Evolutionary conservation across 2,329 filamentous ascomycete genomes (phyloP), one percentile per base, ranked within the genome.

Genomic region (Ophiostoma himal-ulmi): DNA sequence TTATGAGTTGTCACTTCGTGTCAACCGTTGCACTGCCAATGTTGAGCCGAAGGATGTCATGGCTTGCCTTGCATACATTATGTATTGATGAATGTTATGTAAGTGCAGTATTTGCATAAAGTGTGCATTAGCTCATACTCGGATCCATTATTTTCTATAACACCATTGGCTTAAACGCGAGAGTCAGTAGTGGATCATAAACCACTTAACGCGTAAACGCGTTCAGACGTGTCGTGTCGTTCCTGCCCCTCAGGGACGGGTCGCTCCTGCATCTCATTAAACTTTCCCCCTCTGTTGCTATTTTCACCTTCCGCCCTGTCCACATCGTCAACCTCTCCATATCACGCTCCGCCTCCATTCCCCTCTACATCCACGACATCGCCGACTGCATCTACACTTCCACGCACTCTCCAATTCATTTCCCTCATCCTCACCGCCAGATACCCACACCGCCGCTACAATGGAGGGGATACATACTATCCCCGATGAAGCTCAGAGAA

Each of bases 401-500:
- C 34, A 17, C 65, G 44, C 20, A 39, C 13, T 26, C 13, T 26
- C 11, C 1, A 5, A 8, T 60, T n/a, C 44, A n/a, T 60, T 30
- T 13, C 3, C 22, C 22, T 60, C n/a, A 36, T 39, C 26, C 57
- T 65, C 62, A 65, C 36, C 36, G 62, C 62, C 62, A 39, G 3
- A 36, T n/a, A 22, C 68, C 34, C 39, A 37, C 64, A 69, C 52
- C 52, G 60, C 67, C 60, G 37, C 41, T 62, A 64, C 69, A 26
- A 93, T 95, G 91, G 91, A 93, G 75, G 86, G 84, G 72, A 83
- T 88, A 75, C 88, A 91, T 34, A n/a, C n/a, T n/a, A 87, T 96
- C 76, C 88, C 90, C 80, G 94, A 97, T 84, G 92, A 95, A 80
- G 92, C 90, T 74, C 89, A 90, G 76, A 87, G 88, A 76, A 90